Conservation (phyloP, 1,284 basidiomycete species). For the Malassezia globosa region DNA sequence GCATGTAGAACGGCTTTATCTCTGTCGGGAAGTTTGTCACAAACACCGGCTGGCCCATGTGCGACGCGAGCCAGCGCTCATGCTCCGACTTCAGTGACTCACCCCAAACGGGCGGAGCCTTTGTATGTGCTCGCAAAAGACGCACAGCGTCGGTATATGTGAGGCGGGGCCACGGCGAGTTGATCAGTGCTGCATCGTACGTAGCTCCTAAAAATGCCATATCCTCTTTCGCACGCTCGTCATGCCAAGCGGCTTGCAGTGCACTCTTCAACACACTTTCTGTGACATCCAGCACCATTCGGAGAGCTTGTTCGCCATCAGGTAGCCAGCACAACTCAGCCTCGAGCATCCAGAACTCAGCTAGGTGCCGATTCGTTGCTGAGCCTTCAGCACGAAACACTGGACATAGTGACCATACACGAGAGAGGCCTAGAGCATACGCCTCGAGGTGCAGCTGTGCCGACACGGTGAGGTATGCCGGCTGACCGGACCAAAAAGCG, state of each 20-base stretch:
- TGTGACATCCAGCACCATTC: slow-evolving; percentile 21
- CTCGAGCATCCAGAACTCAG: slow-evolving; percentile 99
- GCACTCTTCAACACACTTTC: slow-evolving; percentile 25
- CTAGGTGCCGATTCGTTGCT: slow-evolving; percentile 77
- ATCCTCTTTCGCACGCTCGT: slow-evolving; percentile 17
- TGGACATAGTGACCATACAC: slow-evolving; percentile 81
- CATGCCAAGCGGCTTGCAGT: slow-evolving; percentile 15
- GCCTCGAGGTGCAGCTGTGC: slow-evolving; percentile 92
- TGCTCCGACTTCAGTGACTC: slow-evolving; percentile 71
- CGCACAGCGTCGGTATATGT: slow-evolving; percentile 67
- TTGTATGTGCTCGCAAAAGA: slow-evolving; percentile 51
- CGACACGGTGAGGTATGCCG: slow-evolving; percentile 83
- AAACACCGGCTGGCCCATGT: slow-evolving; percentile 65
- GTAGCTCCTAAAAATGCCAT: slow-evolving; percentile 11
- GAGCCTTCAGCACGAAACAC: slow-evolving; percentile 85
- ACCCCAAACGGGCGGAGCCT: slow-evolving; percentile 59
- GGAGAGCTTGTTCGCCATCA: slow-evolving; percentile 5
- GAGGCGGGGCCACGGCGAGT: slow-evolving; percentile 59
- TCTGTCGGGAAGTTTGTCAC: slow-evolving; percentile 73
- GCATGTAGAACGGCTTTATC: slow-evolving; percentile 94
- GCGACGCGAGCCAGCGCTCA: slow-evolving; percentile 73
- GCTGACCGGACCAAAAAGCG: slow-evolving; percentile 39
- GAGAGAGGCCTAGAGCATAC: slow-evolving; percentile 58
- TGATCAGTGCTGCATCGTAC: not conserved
- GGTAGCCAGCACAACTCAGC: slow-evolving; percentile 52